A percentile compares a stretch with the other conserved stretches of the same genome.
phyloP scores from a whole-genome alignment of 768 basidiomycete genomes.

The Boletus coccyginus region DNA sequence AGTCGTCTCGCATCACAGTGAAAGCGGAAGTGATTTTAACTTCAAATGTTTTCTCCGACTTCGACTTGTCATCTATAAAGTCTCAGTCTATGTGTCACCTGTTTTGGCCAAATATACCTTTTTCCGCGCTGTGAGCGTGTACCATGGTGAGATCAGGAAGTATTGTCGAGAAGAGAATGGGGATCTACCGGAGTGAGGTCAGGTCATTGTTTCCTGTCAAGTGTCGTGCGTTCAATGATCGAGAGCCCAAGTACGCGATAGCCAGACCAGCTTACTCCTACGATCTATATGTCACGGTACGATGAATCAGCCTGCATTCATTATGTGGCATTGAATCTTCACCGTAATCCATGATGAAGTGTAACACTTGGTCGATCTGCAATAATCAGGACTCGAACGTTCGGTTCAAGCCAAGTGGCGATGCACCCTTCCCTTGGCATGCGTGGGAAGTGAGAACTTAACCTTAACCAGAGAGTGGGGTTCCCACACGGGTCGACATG shows the following conservation, averaged over 20 bases:
- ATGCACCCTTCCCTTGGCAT: no score
- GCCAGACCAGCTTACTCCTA: constrained; percentile 8
- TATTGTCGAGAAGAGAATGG: not conserved
- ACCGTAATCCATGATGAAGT: constrained; percentile 18
- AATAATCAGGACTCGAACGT: no score
- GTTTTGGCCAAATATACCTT: constrained; percentile 6
- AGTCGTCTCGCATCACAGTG: constrained; percentile 7
- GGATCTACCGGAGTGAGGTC: constrained; percentile 13
- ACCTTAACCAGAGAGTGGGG: no score
- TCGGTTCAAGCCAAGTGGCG: no score
- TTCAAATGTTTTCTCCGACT: constrained; percentile 23
- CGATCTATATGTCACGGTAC: constrained; percentile 6
- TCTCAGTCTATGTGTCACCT: not conserved
- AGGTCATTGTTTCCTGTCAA: constrained; percentile 9
- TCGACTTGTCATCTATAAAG: constrained; percentile 7
- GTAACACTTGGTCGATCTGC: not conserved
- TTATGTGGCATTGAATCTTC: not conserved
- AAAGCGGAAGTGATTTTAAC: constrained; percentile 18
- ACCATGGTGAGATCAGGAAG: not conserved
- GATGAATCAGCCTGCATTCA: constrained; percentile 2
- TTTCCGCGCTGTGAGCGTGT: constrained; percentile 6
- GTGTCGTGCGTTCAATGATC: not conserved
- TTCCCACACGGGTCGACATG: no score
- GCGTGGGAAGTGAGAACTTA: no score
- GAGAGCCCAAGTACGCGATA: not conserved